A percentile compares a stretch with the other conserved stretches of the same genome.
Evolutionary conservation across 306 rosid species (phyloP).

Genomic region (Quercus mongolica): DNA sequence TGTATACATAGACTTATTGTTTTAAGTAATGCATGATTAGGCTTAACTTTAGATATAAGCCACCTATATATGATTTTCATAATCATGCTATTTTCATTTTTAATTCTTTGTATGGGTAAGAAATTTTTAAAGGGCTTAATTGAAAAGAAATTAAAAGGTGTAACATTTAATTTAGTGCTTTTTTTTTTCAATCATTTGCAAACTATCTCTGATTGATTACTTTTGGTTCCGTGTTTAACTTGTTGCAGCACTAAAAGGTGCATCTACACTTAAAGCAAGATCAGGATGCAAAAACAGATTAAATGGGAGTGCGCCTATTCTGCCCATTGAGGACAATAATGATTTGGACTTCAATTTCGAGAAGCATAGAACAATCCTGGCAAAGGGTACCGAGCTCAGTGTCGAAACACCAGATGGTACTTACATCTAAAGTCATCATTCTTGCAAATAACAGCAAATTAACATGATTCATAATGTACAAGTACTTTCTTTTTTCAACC

Average conservation of each 20-base stretch:
- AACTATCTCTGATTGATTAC: not conserved
- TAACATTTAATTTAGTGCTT: too few species aligned
- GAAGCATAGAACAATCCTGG: conserved; percentile 55
- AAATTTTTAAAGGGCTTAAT: too few species aligned
- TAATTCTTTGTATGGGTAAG: too few species aligned
- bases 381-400: conserved; percentile 56
- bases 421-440: not conserved
- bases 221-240: conserved; percentile 5
- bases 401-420: conserved; percentile 86
- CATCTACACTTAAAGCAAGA: conserved; percentile 79
- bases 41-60: too few species aligned
- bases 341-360: conserved; percentile 67
- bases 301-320: conserved; percentile 56
- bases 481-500: not conserved
- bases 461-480: not conserved
- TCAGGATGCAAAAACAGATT: conserved; percentile 63
- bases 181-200: not conserved
- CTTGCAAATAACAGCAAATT: not conserved
- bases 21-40: too few species aligned
- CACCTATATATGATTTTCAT: too few species aligned
- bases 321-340: conserved; percentile 64
- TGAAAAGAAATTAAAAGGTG: too few species aligned
- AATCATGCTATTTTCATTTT: too few species aligned
- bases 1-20: too few species aligned
- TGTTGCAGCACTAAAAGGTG: conserved; percentile 79